Conservation (phyloP, 2,329 filamentous ascomycete species). For the Sporothrix euskadiensis region DNA sequence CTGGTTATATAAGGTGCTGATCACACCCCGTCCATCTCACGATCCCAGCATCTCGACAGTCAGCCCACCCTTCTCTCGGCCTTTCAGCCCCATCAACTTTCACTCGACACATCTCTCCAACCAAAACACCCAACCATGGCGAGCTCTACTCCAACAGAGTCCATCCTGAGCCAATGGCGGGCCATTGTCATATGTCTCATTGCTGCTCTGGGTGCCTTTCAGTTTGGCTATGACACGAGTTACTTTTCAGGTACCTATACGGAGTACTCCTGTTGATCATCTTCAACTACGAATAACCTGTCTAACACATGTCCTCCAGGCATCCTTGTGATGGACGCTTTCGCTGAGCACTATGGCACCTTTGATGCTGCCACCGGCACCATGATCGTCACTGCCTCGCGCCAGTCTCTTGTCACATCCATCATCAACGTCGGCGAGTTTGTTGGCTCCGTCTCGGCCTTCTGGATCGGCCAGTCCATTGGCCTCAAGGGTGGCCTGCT, state of each 20-base stretch:
- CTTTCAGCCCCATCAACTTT: background rate
- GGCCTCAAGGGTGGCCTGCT: slow-evolving; percentile 1
- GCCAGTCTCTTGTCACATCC: slow-evolving; percentile 16
- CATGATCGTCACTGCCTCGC: background rate
- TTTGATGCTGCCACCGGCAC: slow-evolving; percentile 1
- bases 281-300: background rate
- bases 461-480: slow-evolving; percentile 17
- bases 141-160: background rate
- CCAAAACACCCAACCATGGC: background rate
- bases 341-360: slow-evolving; percentile 15
- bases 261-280: background rate
- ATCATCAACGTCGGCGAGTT: slow-evolving; percentile 21
- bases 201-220: slow-evolving; percentile 10
- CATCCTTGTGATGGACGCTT: slow-evolving; percentile 8
- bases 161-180: slow-evolving; percentile 14
- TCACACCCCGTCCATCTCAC: background rate
- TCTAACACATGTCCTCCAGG: background rate
- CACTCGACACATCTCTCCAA: background rate
- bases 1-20: slow-evolving; percentile 5
- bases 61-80: background rate
- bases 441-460: background rate
- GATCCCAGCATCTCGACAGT: background rate
- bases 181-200: slow-evolving; percentile 18
- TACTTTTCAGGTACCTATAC: slow-evolving; percentile 12
- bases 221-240: slow-evolving; percentile 20